phyloP scores from a whole-genome alignment of 1,139 yeast species.

The Lodderomyces orthopsilosis region DNA sequence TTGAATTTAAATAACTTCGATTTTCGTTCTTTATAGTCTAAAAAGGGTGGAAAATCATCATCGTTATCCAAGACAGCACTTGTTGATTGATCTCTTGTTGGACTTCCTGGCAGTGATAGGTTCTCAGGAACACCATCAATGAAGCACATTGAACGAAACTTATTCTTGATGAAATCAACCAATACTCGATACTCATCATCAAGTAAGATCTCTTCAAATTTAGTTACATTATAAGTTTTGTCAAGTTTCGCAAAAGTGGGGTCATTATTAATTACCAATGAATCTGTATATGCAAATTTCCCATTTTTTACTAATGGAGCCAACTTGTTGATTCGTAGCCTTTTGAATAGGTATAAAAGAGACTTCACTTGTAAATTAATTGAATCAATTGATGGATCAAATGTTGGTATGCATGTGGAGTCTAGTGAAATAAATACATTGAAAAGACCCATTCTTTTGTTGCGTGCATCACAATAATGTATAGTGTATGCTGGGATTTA shows the following conservation, averaged over 20 bases:
- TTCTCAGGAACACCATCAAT: conserved; percentile 45
- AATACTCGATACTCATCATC: conserved; percentile 60
- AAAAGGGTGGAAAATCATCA: conserved; percentile 23
- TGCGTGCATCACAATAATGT: not conserved
- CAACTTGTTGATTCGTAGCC: conserved; percentile 46
- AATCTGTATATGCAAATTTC: conserved; percentile 18
- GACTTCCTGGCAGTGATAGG: conserved; percentile 18
- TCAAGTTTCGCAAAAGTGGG: conserved; percentile 40
- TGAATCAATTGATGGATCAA: conserved; percentile 39
- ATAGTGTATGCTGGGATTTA: too few relatives aligned
- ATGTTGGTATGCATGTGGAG: conserved; percentile 9
- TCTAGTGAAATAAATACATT: conserved; percentile 5
- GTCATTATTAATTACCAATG: not conserved
- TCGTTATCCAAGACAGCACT: not conserved
- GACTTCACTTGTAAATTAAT: conserved; percentile 60
- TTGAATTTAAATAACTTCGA: conserved; percentile 38
- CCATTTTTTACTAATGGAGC: conserved; percentile 35
- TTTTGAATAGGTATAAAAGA: conserved; percentile 52
- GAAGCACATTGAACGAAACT: conserved; percentile 58
- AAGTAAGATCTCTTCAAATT: conserved; percentile 37
- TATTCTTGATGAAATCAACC: conserved; percentile 63
- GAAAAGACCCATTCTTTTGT: conserved; percentile 8
- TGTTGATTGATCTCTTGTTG: conserved; percentile 16
- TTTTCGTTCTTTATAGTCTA: conserved; percentile 25
- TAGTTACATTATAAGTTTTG: conserved; percentile 45